phyloP scores from a whole-genome alignment of 2,329 filamentous ascomycete genomes.

The Aspergillus jensenii region DNA sequence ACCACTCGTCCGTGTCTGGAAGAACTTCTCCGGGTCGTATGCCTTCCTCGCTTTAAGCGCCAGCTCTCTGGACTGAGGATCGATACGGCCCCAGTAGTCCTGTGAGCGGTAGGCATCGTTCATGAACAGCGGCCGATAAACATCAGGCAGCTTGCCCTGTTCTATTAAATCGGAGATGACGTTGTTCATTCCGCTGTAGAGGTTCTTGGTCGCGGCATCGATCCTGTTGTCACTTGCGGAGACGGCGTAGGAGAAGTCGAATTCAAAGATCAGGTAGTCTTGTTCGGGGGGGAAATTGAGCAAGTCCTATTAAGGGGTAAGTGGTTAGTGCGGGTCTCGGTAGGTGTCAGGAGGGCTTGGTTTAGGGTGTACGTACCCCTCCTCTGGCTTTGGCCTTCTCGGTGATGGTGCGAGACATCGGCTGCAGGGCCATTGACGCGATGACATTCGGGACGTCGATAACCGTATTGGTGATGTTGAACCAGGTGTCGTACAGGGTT shows the following conservation, averaged over 20 bases:
- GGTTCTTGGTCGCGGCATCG: constrained; percentile 38
- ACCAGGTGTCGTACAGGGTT: constrained; percentile 34
- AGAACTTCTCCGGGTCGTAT: constrained; percentile 26
- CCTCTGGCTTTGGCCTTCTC: constrained; percentile 34
- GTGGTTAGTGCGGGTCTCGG: not conserved
- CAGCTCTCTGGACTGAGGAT: constrained; percentile 25
- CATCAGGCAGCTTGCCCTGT: constrained; percentile 37
- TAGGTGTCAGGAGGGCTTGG: not conserved
- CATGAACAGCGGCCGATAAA: constrained; percentile 48
- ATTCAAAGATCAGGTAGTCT: constrained; percentile 47
- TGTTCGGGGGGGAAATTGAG: constrained; percentile 41
- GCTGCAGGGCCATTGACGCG: constrained; percentile 39
- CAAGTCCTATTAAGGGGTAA: constrained; percentile 30
- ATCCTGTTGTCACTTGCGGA: constrained; percentile 37
- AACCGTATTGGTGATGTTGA: constrained; percentile 29
- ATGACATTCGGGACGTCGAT: constrained; percentile 29
- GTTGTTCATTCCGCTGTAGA: constrained; percentile 39
- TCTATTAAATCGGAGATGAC: constrained; percentile 35
- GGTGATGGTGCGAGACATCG: constrained; percentile 35
- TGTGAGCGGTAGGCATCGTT: constrained; percentile 47
- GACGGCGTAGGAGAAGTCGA: constrained; percentile 44
- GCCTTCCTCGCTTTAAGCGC: constrained; percentile 33
- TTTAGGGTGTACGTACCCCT: constrained; percentile 30
- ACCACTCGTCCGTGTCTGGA: constrained; percentile 10
- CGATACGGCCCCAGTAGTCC: constrained; percentile 45